Conservation (phyloP, 495 filamentous ascomycete genomes). For the Penicillium paradoxum region DNA sequence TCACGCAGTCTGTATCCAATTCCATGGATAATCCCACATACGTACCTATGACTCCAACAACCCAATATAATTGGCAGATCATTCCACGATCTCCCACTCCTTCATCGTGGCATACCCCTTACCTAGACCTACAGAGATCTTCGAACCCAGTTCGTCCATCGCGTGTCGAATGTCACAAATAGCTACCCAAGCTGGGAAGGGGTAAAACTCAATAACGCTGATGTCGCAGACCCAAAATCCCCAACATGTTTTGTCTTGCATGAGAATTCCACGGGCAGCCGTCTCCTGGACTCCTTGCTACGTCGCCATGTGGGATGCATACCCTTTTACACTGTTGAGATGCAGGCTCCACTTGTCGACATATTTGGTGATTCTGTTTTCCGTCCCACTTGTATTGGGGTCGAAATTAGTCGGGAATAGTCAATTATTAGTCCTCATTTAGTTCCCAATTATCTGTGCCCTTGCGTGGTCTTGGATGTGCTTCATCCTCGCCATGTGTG, state of each 20-base stretch:
- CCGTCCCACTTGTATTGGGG: not conserved
- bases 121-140: not conserved
- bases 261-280: conserved; percentile 2
- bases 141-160: not conserved
- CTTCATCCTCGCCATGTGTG: conserved; percentile 1
- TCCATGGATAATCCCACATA: not conserved
- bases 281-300: not conserved
- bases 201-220: not conserved
- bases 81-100: conserved; percentile 17
- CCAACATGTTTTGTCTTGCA: conserved; percentile 7
- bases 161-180: not conserved
- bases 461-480: not conserved
- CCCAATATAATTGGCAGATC: conserved; percentile 17
- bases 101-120: conserved; percentile 5
- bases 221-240: no score
- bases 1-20: no score
- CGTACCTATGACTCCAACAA: not conserved
- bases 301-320: not conserved
- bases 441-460: not conserved
- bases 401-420: not conserved
- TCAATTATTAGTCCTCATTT: not conserved
- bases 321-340: not conserved
- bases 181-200: not conserved
- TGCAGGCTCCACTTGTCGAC: not conserved
- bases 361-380: not conserved